Conservation (phyloP, 768 basidiomycete species). For the Rhodocollybia butyracea region DNA sequence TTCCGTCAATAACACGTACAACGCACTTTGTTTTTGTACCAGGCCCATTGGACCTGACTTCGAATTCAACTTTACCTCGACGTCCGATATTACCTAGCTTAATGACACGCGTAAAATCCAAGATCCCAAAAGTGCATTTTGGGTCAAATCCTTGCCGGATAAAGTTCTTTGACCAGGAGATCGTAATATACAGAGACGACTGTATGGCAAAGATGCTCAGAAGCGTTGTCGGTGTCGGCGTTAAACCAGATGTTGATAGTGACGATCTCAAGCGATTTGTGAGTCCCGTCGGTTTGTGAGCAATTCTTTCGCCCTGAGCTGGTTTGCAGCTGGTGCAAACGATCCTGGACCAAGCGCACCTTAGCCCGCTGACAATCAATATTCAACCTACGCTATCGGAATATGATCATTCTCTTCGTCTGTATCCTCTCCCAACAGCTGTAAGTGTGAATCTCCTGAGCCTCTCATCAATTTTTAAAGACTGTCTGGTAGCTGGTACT, state of each 20-base stretch:
- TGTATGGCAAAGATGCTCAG: slow-evolving; percentile 91
- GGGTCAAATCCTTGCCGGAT: slow-evolving; percentile 91
- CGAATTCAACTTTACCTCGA: slow-evolving; percentile 79
- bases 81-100: slow-evolving; percentile 77
- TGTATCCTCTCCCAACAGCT: slow-evolving; percentile 92
- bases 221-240: slow-evolving; percentile 84
- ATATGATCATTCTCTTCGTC: slow-evolving; percentile 85
- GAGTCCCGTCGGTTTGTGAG: slow-evolving; percentile 24
- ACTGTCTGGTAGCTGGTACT: slow-evolving; percentile 64
- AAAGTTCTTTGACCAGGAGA: slow-evolving; percentile 93
- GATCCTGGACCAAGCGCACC: slow-evolving; percentile 90
- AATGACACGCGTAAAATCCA: slow-evolving; percentile 60
- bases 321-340: slow-evolving; percentile 84
- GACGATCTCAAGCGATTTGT: slow-evolving; percentile 89
- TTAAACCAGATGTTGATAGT: slow-evolving; percentile 76
- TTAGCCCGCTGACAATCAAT: slow-evolving; percentile 80
- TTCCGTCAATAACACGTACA: slow-evolving; percentile 67
- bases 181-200: slow-evolving; percentile 92
- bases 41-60: slow-evolving; percentile 86
- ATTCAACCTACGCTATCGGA: slow-evolving; percentile 88
- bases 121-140: slow-evolving; percentile 79
- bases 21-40: slow-evolving; percentile 96
- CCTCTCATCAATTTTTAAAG: neutral
- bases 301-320: slow-evolving; percentile 2
- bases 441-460: slow-evolving; percentile 41